A percentile compares a stretch with the other conserved stretches of the same genome.
phyloP scores from a whole-genome alignment of 2,329 filamentous ascomycete genomes.

The Pseudogymnoascus sp. region DNA sequence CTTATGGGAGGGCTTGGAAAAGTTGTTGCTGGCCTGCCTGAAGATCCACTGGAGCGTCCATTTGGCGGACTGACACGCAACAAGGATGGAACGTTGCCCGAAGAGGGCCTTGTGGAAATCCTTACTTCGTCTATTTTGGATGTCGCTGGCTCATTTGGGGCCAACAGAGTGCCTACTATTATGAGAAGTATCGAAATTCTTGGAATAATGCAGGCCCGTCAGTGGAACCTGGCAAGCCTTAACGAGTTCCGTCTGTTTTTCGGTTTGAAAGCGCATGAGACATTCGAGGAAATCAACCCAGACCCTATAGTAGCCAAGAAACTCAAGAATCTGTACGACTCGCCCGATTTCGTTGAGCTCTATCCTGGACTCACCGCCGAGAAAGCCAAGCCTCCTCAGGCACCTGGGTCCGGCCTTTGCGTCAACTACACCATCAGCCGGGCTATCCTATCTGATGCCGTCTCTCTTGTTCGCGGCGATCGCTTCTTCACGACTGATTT shows the following conservation, averaged over 20 bases:
- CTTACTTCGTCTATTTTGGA: constrained; percentile 64
- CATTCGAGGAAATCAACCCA: constrained; percentile 76
- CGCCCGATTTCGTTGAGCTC: constrained; percentile 48
- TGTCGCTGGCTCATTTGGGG: constrained; percentile 61
- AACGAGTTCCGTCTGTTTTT: constrained; percentile 85
- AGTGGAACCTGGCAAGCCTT: constrained; percentile 63
- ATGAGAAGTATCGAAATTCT: constrained; percentile 71
- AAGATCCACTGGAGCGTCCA: constrained; percentile 58
- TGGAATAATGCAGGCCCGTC: constrained; percentile 66
- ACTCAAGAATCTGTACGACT: constrained; percentile 59
- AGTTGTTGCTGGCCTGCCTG: constrained; percentile 50
- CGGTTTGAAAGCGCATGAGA: constrained; percentile 63
- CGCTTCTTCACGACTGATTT: constrained; percentile 44
- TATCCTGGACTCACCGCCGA: constrained; percentile 61
- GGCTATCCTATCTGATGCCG: constrained; percentile 50
- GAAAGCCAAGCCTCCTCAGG: constrained; percentile 41
- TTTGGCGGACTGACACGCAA: constrained; percentile 60
- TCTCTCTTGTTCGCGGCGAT: constrained; percentile 48
- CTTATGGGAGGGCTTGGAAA: constrained; percentile 54
- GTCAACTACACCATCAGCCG: constrained; percentile 45
- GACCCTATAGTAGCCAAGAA: constrained; percentile 61
- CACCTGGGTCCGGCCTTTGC: constrained; percentile 43
- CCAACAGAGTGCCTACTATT: constrained; percentile 62
- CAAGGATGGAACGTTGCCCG: constrained; percentile 58
- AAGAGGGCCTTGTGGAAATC: constrained; percentile 68